phyloP scores from a whole-genome alignment of 148 eudicot species.

The Vaccinium darrowii region DNA sequence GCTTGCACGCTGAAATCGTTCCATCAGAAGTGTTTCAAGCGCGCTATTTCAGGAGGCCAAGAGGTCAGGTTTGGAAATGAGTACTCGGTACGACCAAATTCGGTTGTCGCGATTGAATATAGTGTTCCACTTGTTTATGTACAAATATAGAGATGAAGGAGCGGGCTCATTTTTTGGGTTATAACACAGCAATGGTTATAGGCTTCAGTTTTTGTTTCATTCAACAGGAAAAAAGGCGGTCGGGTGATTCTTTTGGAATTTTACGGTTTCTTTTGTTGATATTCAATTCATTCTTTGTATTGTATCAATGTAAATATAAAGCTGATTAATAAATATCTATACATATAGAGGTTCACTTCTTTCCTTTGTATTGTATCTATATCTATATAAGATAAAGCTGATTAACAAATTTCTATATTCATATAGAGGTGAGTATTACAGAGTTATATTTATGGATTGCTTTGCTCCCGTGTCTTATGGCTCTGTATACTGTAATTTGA shows the following conservation, averaged over 20 bases:
- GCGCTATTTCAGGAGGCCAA: neutral
- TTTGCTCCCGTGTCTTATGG: too few species aligned
- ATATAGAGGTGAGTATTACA: too few species aligned
- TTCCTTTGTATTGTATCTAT: too few species aligned
- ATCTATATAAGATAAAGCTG: too few species aligned
- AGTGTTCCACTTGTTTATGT: neutral
- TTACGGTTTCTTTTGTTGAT: neutral
- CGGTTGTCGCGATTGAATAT: neutral
- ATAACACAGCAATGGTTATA: neutral
- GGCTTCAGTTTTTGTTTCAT: neutral
- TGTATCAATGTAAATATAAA: slow-evolving; percentile 2
- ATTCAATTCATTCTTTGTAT: slow-evolving; percentile 29
- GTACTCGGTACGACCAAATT: neutral
- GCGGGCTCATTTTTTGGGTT: neutral
- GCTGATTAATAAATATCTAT: slow-evolving; percentile 19
- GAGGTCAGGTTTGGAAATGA: neutral
- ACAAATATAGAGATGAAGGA: neutral
- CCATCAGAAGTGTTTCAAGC: neutral
- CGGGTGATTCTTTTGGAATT: neutral
- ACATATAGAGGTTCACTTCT: neutral
- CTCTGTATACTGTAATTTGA: too few species aligned
- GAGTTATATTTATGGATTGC: too few species aligned
- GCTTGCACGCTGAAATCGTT: neutral
- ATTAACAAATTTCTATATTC: too few species aligned
- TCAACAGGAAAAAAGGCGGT: neutral